Percentiles rank a stretch among this genome's conserved stretches.
phyloP scores from a whole-genome alignment of 2,329 filamentous ascomycete species.

The Leptographium radiaticola region DNA sequence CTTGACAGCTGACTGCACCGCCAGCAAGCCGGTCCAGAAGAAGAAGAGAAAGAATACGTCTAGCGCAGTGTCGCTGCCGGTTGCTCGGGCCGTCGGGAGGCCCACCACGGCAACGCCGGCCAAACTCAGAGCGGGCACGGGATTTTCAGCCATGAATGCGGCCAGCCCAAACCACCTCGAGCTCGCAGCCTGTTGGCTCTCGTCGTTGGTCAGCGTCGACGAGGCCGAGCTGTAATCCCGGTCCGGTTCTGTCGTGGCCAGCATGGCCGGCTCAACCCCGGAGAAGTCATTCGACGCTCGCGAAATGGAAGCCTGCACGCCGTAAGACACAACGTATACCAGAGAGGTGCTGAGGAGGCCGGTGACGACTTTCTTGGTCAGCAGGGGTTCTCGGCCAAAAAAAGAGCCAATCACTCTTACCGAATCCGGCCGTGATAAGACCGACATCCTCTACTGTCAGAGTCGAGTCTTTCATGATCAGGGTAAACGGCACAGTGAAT shows the following conservation, averaged over 20 bases:
- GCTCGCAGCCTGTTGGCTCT: neutral
- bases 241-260: neutral
- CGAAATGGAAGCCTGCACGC: conserved; percentile 13
- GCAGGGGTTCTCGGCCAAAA: neutral
- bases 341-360: conserved; percentile 18
- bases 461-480: conserved; percentile 25
- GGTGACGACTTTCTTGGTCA: conserved; percentile 15
- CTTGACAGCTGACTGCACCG: conserved; percentile 25
- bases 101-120: conserved; percentile 23
- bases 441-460: conserved; percentile 22
- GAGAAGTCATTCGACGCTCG: no score
- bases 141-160: conserved; percentile 10
- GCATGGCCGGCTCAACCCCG: neutral
- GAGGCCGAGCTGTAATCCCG: no score
- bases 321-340: conserved; percentile 16
- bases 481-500: conserved; percentile 36
- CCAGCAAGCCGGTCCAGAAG: conserved; percentile 31
- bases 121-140: conserved; percentile 18
- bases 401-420: conserved; percentile 15
- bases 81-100: conserved; percentile 24
- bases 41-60: conserved; percentile 34
- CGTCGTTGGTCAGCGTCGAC: neutral
- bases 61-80: conserved; percentile 23
- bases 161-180: neutral
- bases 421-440: conserved; percentile 29